These are phyloP conservation scores for Neostapfia colusana DNA, from an alignment of 176 grass and related monocot species.

Conservation along the genomic window DNA sequence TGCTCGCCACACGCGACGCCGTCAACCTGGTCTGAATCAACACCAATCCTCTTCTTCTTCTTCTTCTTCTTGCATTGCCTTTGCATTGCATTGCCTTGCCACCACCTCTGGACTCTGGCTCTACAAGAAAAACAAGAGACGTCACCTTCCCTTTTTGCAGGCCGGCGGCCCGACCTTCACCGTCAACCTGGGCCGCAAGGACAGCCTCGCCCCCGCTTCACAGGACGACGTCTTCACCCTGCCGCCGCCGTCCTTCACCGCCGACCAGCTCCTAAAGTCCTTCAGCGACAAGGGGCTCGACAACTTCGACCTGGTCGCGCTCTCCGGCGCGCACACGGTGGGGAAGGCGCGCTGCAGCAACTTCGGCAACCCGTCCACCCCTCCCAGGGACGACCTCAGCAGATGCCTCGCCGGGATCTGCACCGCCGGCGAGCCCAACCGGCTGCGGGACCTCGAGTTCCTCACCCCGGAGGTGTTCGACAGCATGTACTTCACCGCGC, in stretches of 20 bases:
- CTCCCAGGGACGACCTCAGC: not conserved
- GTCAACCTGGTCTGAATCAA: conserved; percentile 30
- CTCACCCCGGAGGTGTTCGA: conserved; percentile 39
- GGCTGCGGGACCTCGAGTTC: conserved; percentile 20
- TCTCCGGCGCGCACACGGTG: conserved; percentile 63
- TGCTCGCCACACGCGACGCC: conserved; percentile 36
- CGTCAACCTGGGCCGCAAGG: conserved; percentile 29
- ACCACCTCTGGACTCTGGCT: too few species aligned
- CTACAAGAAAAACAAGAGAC: too few species aligned
- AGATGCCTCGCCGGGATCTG: conserved; percentile 18
- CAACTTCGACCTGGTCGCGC: conserved; percentile 46
- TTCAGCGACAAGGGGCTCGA: conserved; percentile 18
- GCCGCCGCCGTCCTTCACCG: conserved; percentile 16
- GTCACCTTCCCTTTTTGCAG: too few species aligned
- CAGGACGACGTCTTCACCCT: not conserved
- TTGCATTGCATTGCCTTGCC: too few species aligned
- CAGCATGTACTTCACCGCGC: conserved; percentile 46
- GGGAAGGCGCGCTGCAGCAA: conserved; percentile 34
- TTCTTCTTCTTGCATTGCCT: not conserved
- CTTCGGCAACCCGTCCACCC: not conserved
- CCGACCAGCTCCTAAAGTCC: not conserved
- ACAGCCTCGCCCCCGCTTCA: conserved; percentile 6
- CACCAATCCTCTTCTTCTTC: too few species aligned
- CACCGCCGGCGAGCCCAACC: not conserved
- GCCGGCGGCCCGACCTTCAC: conserved; percentile 20